A percentile compares a stretch with the other conserved stretches of the same genome.
These are phyloP conservation scores for Alternaria novae-zelandiae DNA, from an alignment of 2,329 filamentous ascomycete species.

Conservation along the genomic window DNA sequence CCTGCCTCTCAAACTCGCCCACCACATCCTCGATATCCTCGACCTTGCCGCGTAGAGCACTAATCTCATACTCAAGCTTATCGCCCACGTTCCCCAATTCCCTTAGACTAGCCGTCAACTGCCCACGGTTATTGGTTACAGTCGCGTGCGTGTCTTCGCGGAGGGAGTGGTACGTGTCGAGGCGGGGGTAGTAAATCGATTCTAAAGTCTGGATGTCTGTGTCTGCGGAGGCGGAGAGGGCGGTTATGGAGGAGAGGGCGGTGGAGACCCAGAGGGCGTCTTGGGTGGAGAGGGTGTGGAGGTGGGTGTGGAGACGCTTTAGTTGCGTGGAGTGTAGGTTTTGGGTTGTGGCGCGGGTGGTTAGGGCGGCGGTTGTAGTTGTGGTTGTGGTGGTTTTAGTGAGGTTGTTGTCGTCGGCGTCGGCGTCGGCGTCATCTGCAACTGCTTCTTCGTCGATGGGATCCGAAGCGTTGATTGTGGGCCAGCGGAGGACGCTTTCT, in stretches of 20 bases:
- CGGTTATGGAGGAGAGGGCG: constrained; percentile 63
- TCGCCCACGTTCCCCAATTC: constrained; percentile 82
- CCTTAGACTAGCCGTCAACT: constrained; percentile 73
- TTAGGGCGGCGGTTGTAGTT: constrained; percentile 36
- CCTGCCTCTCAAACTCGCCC: constrained; percentile 76
- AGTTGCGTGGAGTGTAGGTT: constrained; percentile 60
- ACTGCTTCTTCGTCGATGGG: constrained; percentile 25
- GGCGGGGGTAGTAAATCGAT: constrained; percentile 72
- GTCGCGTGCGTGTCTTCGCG: constrained; percentile 72
- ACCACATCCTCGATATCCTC: constrained; percentile 87
- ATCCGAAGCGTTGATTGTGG: constrained; percentile 24
- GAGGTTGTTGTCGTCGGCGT: too few species aligned
- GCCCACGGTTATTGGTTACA: constrained; percentile 70
- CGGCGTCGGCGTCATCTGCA: not conserved
- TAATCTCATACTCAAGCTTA: constrained; percentile 91
- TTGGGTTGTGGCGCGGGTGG: constrained; percentile 44
- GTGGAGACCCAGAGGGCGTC: constrained; percentile 67
- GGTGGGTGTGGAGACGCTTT: constrained; percentile 66
- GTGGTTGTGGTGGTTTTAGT: constrained; percentile 13
- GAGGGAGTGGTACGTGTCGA: constrained; percentile 72
- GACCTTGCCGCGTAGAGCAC: constrained; percentile 77
- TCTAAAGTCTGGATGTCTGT: constrained; percentile 67
- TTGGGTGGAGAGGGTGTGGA: constrained; percentile 62
- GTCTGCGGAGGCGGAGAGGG: constrained; percentile 67
- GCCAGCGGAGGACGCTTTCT: constrained; percentile 74